These are phyloP conservation scores for Pseudogymnoascus sp. DNA, from an alignment of 2,329 filamentous ascomycete species.

Conservation along the genomic window DNA sequence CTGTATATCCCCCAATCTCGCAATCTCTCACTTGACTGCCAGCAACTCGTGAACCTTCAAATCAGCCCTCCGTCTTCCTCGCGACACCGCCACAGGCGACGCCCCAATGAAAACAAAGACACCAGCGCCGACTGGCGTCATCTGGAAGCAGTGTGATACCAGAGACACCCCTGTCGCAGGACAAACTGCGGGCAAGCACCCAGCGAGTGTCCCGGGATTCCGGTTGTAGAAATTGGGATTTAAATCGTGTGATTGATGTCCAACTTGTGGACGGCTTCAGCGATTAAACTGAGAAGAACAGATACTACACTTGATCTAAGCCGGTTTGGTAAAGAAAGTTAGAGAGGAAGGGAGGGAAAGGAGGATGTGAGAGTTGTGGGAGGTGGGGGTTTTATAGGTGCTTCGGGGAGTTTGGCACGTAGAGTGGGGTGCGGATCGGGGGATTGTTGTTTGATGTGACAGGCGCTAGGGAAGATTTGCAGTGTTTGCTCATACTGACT, in stretches of 20 bases:
- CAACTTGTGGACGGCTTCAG: neutral
- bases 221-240: neutral
- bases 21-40: neutral
- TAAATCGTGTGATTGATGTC: neutral
- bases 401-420: neutral
- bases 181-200: neutral
- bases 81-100: neutral
- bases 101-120: neutral
- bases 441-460: neutral
- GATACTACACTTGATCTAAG: constrained; percentile 3
- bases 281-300: neutral
- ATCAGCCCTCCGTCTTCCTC: neutral
- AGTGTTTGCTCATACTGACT: neutral
- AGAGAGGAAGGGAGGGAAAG: neutral
- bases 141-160: neutral
- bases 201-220: neutral
- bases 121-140: neutral
- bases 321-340: neutral
- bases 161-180: neutral
- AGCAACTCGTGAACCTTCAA: neutral
- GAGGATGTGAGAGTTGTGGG: neutral
- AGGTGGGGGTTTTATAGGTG: neutral
- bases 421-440: neutral
- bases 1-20: neutral
- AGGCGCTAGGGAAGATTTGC: neutral